These are phyloP conservation scores for Luvunga scandens DNA, from an alignment of 345 rosid species.

Conservation along the genomic window DNA sequence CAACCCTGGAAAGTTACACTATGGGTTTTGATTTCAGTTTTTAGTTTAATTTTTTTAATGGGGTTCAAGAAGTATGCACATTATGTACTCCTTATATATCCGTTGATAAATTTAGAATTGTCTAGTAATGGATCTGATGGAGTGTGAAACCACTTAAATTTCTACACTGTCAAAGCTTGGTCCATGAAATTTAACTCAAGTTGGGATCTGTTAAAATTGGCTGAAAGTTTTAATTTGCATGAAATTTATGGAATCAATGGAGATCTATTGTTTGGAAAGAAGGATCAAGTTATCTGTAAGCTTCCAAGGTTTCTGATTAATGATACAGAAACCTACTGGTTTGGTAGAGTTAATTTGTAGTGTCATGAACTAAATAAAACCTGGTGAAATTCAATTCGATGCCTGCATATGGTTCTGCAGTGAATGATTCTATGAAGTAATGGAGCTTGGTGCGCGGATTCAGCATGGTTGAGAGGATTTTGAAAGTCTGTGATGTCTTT, in stretches of 20 bases:
- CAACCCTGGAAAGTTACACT: neutral
- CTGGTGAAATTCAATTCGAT: neutral
- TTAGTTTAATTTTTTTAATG: neutral
- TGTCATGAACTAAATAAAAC: neutral
- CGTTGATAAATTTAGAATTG: neutral
- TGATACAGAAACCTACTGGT: neutral
- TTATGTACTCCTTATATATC: neutral
- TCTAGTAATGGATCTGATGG: neutral
- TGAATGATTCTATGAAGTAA: neutral
- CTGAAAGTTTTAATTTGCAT: neutral
- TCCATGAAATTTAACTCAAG: neutral
- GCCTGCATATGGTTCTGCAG: neutral
- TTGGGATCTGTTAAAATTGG: neutral
- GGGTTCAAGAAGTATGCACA: neutral
- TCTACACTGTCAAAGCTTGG: neutral
- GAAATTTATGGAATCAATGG: neutral
- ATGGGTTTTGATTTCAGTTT: neutral
- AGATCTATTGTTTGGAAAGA: neutral
- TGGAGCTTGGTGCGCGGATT: neutral
- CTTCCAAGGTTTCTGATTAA: neutral
- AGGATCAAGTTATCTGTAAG: neutral
- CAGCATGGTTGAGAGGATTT: neutral
- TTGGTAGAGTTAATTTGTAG: neutral
- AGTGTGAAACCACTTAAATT: neutral
- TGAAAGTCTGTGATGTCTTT: neutral